Conservation (phyloP, 2,329 filamentous ascomycete genomes). For the Ascochyta fabae region DNA sequence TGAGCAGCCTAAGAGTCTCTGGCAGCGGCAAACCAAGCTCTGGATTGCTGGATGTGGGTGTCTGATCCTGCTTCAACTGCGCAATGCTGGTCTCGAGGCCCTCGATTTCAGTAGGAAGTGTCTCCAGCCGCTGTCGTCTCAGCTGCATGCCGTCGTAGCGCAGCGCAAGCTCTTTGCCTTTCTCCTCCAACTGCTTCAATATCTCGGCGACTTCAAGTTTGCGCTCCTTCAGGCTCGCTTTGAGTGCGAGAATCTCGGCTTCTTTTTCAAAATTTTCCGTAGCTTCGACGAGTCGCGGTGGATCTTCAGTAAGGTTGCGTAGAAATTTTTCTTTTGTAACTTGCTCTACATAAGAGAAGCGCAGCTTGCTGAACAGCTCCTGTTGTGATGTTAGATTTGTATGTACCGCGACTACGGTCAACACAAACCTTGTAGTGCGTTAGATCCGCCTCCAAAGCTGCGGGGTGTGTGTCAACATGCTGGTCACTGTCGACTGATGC, state of each 20-base stretch:
- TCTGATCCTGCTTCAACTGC: conserved; percentile 50
- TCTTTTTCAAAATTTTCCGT: conserved; percentile 70
- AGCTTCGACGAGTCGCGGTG: conserved; percentile 81
- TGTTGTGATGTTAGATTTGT: conserved; percentile 38
- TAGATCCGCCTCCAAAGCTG: conserved; percentile 81
- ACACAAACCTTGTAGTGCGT: conserved; percentile 75
- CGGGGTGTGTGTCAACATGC: conserved; percentile 69
- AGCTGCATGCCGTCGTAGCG: conserved; percentile 63
- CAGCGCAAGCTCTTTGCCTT: conserved; percentile 65
- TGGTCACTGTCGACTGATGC: conserved; percentile 73
- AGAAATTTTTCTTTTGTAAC: conserved; percentile 99
- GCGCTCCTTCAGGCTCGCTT: conserved; percentile 76
- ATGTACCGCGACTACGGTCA: background rate
- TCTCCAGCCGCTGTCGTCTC: conserved; percentile 58
- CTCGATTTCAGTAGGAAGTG: conserved; percentile 60
- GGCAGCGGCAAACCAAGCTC: conserved; percentile 53
- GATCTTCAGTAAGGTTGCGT: conserved; percentile 87
- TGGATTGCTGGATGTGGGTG: conserved; percentile 47
- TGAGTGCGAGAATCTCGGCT: conserved; percentile 70
- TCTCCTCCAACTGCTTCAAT: conserved; percentile 73
- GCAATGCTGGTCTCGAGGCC: conserved; percentile 59
- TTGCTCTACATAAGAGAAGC: conserved; percentile 97
- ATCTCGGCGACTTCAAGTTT: conserved; percentile 80
- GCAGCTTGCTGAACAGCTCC: conserved; percentile 93
- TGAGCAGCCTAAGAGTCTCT: conserved; percentile 51